Conservation (phyloP, 129 eudicot species). For the Erigeron canadensis region DNA sequence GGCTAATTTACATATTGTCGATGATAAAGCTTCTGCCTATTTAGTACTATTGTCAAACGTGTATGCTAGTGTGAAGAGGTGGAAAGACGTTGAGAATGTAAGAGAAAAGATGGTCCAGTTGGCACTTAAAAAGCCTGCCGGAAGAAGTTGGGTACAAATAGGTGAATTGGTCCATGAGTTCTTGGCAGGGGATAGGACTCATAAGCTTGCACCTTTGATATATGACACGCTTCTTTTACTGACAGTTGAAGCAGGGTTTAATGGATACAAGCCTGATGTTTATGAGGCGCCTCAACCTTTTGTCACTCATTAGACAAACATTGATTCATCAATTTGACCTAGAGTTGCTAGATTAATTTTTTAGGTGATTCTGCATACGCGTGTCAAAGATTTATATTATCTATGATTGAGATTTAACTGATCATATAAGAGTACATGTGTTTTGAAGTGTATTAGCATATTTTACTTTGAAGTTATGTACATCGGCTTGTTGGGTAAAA, state of each 20-base stretch:
- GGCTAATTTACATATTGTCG: conserved; percentile 38
- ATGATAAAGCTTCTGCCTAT: conserved; percentile 52
- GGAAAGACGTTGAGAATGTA: conserved; percentile 52
- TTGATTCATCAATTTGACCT: background rate
- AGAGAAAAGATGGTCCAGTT: conserved; percentile 48
- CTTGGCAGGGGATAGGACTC: conserved; percentile 47
- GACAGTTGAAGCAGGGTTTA: conserved; percentile 32
- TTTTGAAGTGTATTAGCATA: background rate
- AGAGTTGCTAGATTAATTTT: conserved; percentile 51
- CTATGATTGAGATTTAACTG: background rate
- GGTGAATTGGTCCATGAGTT: conserved; percentile 49
- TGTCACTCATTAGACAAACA: background rate
- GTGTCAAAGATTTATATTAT: background rate
- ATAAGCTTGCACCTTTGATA: conserved; percentile 40
- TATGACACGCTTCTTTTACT: conserved; percentile 41
- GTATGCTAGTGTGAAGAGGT: conserved; percentile 54
- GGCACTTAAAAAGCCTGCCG: conserved; percentile 46
- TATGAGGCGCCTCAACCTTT: conserved; percentile 27
- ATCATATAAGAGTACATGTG: background rate
- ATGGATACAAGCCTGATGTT: conserved; percentile 35
- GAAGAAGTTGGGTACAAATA: conserved; percentile 63
- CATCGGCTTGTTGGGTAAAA: background rate
- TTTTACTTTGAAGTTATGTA: background rate
- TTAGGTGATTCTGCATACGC: background rate
- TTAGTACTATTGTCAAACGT: conserved; percentile 57